These are phyloP conservation scores for Beauveria bassiana DNA, from an alignment of 2,329 filamentous ascomycete genomes.

Conservation along the genomic window DNA sequence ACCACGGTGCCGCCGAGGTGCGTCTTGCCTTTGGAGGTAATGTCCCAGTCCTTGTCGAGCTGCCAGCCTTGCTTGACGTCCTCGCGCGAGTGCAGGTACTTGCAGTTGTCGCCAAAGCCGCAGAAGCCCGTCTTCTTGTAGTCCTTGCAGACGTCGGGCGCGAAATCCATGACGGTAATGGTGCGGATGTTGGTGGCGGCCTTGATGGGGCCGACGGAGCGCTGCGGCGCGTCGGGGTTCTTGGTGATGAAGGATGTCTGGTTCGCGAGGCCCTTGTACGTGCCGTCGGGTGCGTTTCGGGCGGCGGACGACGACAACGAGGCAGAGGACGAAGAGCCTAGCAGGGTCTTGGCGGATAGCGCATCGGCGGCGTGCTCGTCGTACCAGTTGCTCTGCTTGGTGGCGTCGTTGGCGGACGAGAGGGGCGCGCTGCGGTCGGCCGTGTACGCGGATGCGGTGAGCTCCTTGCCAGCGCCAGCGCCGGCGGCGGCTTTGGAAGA, in stretches of 20 bases:
- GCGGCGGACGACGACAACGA: slow-evolving; percentile 26
- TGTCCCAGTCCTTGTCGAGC: slow-evolving; percentile 90
- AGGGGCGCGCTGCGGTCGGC: slow-evolving; percentile 57
- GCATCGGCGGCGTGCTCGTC: slow-evolving; percentile 57
- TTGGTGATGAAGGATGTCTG: slow-evolving; percentile 70
- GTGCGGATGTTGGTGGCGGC: slow-evolving; percentile 83
- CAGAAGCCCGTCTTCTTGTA: slow-evolving; percentile 66
- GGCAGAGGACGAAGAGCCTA: slow-evolving; percentile 29
- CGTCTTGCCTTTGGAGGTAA: slow-evolving; percentile 64
- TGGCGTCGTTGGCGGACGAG: slow-evolving; percentile 72
- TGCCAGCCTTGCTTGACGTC: slow-evolving; percentile 93
- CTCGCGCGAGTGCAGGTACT: slow-evolving; percentile 67
- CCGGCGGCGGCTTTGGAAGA: slow-evolving; percentile 43
- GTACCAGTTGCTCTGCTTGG: slow-evolving; percentile 83
- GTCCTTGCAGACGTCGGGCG: slow-evolving; percentile 92
- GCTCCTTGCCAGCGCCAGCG: slow-evolving; percentile 22
- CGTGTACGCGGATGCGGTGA: slow-evolving; percentile 45
- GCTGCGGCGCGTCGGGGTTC: slow-evolving; percentile 64
- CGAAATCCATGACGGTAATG: slow-evolving; percentile 83
- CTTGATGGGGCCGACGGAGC: slow-evolving; percentile 77
- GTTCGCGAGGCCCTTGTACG: slow-evolving; percentile 68
- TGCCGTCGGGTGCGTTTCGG: slow-evolving; percentile 46
- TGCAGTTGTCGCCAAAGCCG: slow-evolving; percentile 61
- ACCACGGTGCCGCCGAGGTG: slow-evolving; percentile 53
- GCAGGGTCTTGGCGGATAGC: slow-evolving; percentile 43